Evolutionary conservation across 202 grass and related monocot species (phyloP).

Genomic region (Setaria italica): DNA sequence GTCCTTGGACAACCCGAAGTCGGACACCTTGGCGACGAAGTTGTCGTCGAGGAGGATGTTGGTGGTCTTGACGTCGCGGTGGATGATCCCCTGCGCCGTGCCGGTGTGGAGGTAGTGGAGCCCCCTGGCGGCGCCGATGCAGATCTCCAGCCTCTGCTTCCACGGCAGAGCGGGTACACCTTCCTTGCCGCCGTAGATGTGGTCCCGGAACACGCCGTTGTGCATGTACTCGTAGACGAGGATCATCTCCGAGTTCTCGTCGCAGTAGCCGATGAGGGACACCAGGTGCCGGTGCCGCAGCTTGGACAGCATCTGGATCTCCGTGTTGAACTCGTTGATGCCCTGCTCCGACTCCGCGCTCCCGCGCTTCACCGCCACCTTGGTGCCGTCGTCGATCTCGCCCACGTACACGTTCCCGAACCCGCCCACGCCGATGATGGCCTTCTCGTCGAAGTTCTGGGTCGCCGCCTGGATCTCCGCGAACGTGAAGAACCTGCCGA

Average conservation of each 20-base stretch:
- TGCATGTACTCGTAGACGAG: slow-evolving; percentile 94
- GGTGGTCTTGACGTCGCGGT: slow-evolving; percentile 98
- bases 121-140: slow-evolving; percentile 86
- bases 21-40: slow-evolving; percentile 92
- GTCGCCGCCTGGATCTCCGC: slow-evolving; percentile 77
- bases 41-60: slow-evolving; percentile 94
- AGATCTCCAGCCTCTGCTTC: slow-evolving; percentile 95
- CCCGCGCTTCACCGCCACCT: slow-evolving; percentile 89
- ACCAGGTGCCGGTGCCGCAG: slow-evolving; percentile 93
- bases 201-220: slow-evolving; percentile 74
- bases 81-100: slow-evolving; percentile 96
- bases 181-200: slow-evolving; percentile 75
- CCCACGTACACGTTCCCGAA: slow-evolving; percentile 62
- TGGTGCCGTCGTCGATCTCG: slow-evolving; percentile 40
- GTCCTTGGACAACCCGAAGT: slow-evolving; percentile 91
- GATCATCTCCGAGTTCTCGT: slow-evolving; percentile 95
- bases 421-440: slow-evolving; percentile 86
- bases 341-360: slow-evolving; percentile 96
- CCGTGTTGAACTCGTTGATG: slow-evolving; percentile 94
- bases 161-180: slow-evolving; percentile 57
- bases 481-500: slow-evolving; percentile 80
- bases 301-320: slow-evolving; percentile 98
- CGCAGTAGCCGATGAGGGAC: slow-evolving; percentile 92
- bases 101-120: slow-evolving; percentile 98
- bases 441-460: slow-evolving; percentile 73